phyloP scores from a whole-genome alignment of 208 protist species.

The Trypanosoma mega region DNA sequence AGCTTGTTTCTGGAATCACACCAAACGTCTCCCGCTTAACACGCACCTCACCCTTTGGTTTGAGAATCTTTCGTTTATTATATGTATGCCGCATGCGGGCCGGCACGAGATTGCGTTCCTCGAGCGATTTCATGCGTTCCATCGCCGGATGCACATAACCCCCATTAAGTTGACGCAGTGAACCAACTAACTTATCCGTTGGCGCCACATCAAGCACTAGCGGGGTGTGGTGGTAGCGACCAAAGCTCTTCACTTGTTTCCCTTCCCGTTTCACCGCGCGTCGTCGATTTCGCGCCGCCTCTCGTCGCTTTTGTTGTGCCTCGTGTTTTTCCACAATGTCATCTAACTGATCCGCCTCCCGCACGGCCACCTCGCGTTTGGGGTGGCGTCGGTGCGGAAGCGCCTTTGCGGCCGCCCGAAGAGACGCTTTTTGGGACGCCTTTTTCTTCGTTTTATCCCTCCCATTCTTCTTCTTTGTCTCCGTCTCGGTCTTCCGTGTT shows the following conservation, averaged over 20 bases:
- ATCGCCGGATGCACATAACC: slow-evolving; percentile 69
- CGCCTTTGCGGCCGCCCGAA: slow-evolving; percentile 40
- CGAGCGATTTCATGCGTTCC: slow-evolving; percentile 89
- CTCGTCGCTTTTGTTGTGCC: slow-evolving; percentile 36
- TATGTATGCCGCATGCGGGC: slow-evolving; percentile 86
- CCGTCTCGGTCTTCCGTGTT: slow-evolving; percentile 28
- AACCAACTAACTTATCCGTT: slow-evolving; percentile 71
- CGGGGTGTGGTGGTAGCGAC: slow-evolving; percentile 80
- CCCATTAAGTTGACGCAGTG: slow-evolving; percentile 74
- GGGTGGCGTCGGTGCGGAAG: slow-evolving; percentile 79
- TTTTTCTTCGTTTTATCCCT: slow-evolving; percentile 56
- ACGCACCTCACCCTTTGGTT: slow-evolving; percentile 84
- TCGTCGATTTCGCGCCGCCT: slow-evolving; percentile 37
- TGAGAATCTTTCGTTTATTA: slow-evolving; percentile 88
- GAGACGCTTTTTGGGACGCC: slow-evolving; percentile 32
- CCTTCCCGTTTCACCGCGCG: slow-evolving; percentile 60
- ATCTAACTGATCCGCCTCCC: slow-evolving; percentile 63
- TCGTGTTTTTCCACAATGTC: slow-evolving; percentile 41
- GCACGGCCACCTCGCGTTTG: slow-evolving; percentile 39
- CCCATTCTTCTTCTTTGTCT: slow-evolving; percentile 36
- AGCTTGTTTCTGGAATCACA: slow-evolving; percentile 71
- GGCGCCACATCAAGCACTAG: slow-evolving; percentile 73
- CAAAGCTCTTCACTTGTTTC: slow-evolving; percentile 75
- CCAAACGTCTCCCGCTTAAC: slow-evolving; percentile 84
- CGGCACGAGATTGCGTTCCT: slow-evolving; percentile 88